phyloP scores from a whole-genome alignment of 768 basidiomycete genomes.

The Amanita inopinata region DNA sequence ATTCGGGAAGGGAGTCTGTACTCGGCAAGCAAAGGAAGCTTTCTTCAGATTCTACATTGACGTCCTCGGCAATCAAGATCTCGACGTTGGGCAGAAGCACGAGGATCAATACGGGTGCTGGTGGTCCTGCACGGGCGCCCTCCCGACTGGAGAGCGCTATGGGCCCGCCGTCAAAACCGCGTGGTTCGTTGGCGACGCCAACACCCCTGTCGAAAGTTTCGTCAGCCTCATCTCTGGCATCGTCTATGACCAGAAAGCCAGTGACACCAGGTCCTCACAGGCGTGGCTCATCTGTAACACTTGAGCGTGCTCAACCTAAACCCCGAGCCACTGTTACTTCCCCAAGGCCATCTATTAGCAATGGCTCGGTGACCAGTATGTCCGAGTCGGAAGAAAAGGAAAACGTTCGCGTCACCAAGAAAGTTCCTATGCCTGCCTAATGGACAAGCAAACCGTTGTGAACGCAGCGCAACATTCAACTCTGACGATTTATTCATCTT shows the following conservation, averaged over 20 bases:
- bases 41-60: constrained; percentile 25
- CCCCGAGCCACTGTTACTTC: constrained; percentile 22
- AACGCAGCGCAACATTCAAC: not conserved
- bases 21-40: constrained; percentile 27
- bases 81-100: constrained; percentile 40
- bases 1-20: constrained; percentile 30
- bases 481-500: not conserved
- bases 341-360: constrained; percentile 23
- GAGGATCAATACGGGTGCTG: constrained; percentile 30
- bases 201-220: constrained; percentile 25
- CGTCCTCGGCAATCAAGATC: constrained; percentile 20
- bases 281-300: constrained; percentile 22
- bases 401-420: constrained; percentile 34
- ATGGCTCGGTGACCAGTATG: constrained; percentile 19
- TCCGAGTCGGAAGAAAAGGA: constrained; percentile 50
- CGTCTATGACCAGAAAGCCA: constrained; percentile 19
- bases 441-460: constrained; percentile 14
- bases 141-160: constrained; percentile 31
- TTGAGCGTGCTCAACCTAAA: constrained; percentile 17
- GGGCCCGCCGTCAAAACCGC: constrained; percentile 35
- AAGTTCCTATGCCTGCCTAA: constrained; percentile 24
- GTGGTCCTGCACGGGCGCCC: constrained; percentile 20
- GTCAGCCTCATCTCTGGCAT: constrained; percentile 28
- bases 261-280: constrained; percentile 24
- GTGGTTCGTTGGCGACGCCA: constrained; percentile 23